phyloP scores from a whole-genome alignment of 441 rosid species.

The Eruca vesicaria region DNA sequence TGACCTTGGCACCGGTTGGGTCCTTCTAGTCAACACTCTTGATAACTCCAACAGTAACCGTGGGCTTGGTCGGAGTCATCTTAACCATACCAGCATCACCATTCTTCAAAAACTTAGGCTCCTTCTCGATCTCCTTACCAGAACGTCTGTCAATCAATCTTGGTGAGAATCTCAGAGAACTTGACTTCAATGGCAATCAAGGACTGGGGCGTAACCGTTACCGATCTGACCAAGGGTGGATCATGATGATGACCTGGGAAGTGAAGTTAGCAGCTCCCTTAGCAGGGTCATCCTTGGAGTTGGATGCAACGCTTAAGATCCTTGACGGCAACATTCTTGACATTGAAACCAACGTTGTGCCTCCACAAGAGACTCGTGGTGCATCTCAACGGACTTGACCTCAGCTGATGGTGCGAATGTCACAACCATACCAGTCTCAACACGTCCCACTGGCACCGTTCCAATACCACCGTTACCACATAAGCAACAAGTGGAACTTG shows the following conservation, averaged over 20 bases:
- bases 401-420: slow-evolving; percentile 68
- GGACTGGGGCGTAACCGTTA: slow-evolving; percentile 61
- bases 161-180: slow-evolving; percentile 49
- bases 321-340: slow-evolving; percentile 83
- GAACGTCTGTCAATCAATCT: slow-evolving; percentile 71
- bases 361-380: slow-evolving; percentile 69
- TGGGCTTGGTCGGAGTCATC: slow-evolving; percentile 80
- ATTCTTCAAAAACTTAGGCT: slow-evolving; percentile 74
- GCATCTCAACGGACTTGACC: slow-evolving; percentile 62
- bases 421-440: slow-evolving; percentile 65
- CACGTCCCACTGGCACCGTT: slow-evolving; percentile 67
- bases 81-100: slow-evolving; percentile 70
- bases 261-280: slow-evolving; percentile 65
- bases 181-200: slow-evolving; percentile 66
- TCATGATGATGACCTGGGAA: slow-evolving; percentile 84
- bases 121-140: slow-evolving; percentile 70
- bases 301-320: slow-evolving; percentile 85
- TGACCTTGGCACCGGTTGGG: too few species aligned
- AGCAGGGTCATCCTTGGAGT: too few species aligned
- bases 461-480: slow-evolving; percentile 82
- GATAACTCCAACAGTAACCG: too few species aligned
- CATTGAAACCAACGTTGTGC: slow-evolving; percentile 76
- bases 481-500: too few species aligned
- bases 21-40: too few species aligned
- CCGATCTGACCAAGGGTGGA: slow-evolving; percentile 82